A percentile compares a stretch with the other conserved stretches of the same genome.
phyloP scores from a whole-genome alignment of 352 stramenopile genomes.

The Globisporangium irregulare region DNA sequence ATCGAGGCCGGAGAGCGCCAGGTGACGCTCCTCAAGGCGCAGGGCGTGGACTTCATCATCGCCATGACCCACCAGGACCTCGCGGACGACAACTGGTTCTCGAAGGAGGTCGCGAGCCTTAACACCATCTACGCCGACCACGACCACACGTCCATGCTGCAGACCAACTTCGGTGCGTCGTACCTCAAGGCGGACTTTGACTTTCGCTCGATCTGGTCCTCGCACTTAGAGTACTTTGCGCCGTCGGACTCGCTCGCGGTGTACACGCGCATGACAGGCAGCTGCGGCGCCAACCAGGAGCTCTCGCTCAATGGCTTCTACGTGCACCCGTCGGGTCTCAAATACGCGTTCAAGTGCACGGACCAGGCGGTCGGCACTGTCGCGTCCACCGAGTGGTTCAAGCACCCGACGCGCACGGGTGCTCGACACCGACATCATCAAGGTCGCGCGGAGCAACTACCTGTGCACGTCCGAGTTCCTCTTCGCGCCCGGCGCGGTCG shows the following conservation, averaged over 20 bases:
- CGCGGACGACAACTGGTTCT: neutral
- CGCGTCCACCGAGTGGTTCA: conserved; percentile 17
- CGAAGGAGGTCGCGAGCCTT: neutral
- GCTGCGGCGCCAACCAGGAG: conserved; percentile 20
- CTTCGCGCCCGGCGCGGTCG: neutral
- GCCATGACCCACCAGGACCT: conserved; percentile 2
- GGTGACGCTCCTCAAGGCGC: too few species aligned
- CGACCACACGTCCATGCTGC: too few species aligned
- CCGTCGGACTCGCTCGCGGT: neutral
- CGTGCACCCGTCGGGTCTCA: conserved; percentile 19
- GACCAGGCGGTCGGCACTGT: conserved; percentile 5
- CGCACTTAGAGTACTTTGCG: neutral
- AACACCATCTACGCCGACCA: too few species aligned
- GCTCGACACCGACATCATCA: conserved; percentile 15
- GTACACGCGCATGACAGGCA: conserved; percentile 10
- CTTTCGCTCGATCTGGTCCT: too few species aligned
- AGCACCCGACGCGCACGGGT: conserved; percentile 20
- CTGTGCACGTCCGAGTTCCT: conserved; percentile 16
- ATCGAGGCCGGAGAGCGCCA: too few species aligned
- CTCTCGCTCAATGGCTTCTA: conserved; percentile 23
- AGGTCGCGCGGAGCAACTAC: conserved; percentile 17
- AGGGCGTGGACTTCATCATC: neutral
- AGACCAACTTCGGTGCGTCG: too few species aligned
- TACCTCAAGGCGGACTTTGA: too few species aligned
- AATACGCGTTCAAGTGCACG: conserved; percentile 21